Evolutionary conservation across 345 rosid genomes (phyloP).

Genomic region (Camelina neglecta): DNA sequence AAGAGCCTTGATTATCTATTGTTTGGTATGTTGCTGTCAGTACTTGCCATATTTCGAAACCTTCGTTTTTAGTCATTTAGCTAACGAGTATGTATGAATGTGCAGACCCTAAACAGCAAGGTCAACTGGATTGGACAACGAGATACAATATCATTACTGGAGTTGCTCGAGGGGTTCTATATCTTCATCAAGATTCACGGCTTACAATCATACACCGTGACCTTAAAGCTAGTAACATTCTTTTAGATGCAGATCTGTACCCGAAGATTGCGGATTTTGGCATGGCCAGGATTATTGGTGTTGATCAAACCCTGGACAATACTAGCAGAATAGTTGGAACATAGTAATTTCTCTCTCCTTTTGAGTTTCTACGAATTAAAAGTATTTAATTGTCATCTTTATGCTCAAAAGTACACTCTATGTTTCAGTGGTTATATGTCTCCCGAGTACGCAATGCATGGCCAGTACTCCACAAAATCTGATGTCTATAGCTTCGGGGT

Average conservation of each 20-base stretch:
- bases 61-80: not conserved
- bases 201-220: slow-evolving; percentile 32
- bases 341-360: slow-evolving; percentile 8
- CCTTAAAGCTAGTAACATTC: slow-evolving; percentile 36
- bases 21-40: slow-evolving; percentile 17
- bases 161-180: slow-evolving; percentile 30
- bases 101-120: slow-evolving; percentile 43
- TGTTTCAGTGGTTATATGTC: slow-evolving; percentile 31
- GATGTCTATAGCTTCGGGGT: slow-evolving; percentile 43
- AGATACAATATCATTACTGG: slow-evolving; percentile 33
- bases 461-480: slow-evolving; percentile 30
- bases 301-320: slow-evolving; percentile 18
- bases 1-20: slow-evolving; percentile 46
- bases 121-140: slow-evolving; percentile 29
- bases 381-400: not conserved
- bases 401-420: not conserved
- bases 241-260: slow-evolving; percentile 29
- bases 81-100: not conserved
- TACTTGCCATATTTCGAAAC: not conserved
- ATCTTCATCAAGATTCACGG: slow-evolving; percentile 44
- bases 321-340: slow-evolving; percentile 38
- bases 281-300: slow-evolving; percentile 7
- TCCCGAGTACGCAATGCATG: slow-evolving; percentile 22
- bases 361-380: not conserved
- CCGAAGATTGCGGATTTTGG: slow-evolving; percentile 37